phyloP scores from a whole-genome alignment of 2,329 filamentous ascomycete species.

The Septoria petroselini region DNA sequence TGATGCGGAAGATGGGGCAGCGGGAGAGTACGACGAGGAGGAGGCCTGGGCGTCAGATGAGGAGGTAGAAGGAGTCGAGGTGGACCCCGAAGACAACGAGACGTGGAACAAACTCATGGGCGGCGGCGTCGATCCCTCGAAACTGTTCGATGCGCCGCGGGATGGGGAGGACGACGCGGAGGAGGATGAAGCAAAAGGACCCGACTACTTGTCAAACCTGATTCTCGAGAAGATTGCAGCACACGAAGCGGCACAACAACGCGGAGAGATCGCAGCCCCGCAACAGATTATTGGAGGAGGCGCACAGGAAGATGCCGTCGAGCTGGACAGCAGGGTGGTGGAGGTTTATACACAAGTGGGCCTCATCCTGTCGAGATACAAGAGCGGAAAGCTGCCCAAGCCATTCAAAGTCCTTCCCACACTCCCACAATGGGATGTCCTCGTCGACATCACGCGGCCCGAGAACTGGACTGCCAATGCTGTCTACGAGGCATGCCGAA shows the following conservation, averaged over 20 bases:
- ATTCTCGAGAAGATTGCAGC: constrained; percentile 93
- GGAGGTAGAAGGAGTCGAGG: constrained; percentile 63
- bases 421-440: constrained; percentile 86
- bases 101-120: constrained; percentile 83
- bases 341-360: constrained; percentile 95
- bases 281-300: constrained; percentile 56
- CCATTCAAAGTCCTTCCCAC: constrained; percentile 96
- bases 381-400: constrained; percentile 93
- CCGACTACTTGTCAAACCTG: constrained; percentile 77
- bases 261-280: constrained; percentile 52
- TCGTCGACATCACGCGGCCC: constrained; percentile 79
- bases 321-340: constrained; percentile 85
- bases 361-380: constrained; percentile 84
- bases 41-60: constrained; percentile 72
- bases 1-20: constrained; percentile 55
- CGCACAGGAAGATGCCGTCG: constrained; percentile 72
- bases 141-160: constrained; percentile 61
- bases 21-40: constrained; percentile 49
- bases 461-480: constrained; percentile 76
- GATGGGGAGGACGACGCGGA: constrained; percentile 45
- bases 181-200: constrained; percentile 38
- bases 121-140: constrained; percentile 68
- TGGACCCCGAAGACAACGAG: constrained; percentile 84
- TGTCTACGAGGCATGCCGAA: constrained; percentile 81
- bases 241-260: constrained; percentile 68